Base-by-base conservation (phyloP, 2,329 filamentous ascomycete species). In the Diaporthe destruens region DNA sequence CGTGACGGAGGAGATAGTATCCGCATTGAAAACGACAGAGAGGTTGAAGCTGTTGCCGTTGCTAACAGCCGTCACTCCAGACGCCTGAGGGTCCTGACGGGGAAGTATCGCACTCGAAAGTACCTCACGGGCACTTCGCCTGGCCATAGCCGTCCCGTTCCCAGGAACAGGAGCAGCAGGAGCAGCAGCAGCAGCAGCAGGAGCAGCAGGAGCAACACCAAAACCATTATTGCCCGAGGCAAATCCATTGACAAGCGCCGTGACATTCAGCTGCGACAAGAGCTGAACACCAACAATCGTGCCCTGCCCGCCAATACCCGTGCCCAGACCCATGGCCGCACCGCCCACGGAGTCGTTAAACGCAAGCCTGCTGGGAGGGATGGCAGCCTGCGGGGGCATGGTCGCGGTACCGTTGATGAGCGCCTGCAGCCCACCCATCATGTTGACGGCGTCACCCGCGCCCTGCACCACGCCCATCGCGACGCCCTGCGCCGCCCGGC, bases 331-430 rank as follows among this genome's bases (percentile, higher is more conserved):
- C 23, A 77, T 77, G 0, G 81, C 80, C 14, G 79, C 81, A 16
- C 82, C 82, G 20, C 77, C 78, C 23, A 82, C 73, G 1, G 80
- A 78, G 72, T 83, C 82, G 70, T 84, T 76, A 39, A 82, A 82
- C 5, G 71, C 67, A 7, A 81, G 72, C 25, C 76, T 78, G 29
- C 75, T 76, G 7, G 44, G 44, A 20, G 34, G 61, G 23, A 65
- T 51, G 3, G 61, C 61, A 12, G 79, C 76, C 1, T 76, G 72
- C 1, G 68, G 42, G 0, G 78, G 77, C 49, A 74, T 71, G 16
- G 63, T 76, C 4, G 79, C 72, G 3, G 74, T 80, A 44, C 80
- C 80, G 39, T 77, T 77, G 65, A 82, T 74, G 20, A 82, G 34
- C 9, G 80, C 78, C 55, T 79, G 72, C 29, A 82, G 70, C 23